Evolutionary conservation across 164 flowering plant species (phyloP).

Genomic region (Amborella trichopoda): DNA sequence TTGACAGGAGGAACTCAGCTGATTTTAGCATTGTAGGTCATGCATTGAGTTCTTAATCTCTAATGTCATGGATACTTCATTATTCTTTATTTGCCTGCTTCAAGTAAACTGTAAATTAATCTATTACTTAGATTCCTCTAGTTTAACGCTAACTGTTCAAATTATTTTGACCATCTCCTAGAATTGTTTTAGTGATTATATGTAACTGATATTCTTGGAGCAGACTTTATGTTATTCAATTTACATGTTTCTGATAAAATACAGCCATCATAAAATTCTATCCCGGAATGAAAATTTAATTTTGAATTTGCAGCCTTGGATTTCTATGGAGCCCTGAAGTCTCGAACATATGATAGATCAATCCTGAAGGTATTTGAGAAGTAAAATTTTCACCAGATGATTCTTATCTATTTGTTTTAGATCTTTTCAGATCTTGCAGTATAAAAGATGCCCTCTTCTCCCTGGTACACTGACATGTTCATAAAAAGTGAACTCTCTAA

Average conservation of each 20-base stretch:
- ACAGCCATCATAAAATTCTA: neutral
- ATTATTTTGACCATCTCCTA: neutral
- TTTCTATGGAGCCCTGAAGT: slow-evolving; percentile 91
- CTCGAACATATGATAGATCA: slow-evolving; percentile 78
- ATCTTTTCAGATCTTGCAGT: neutral
- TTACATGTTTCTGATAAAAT: neutral
- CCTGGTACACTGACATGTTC: neutral
- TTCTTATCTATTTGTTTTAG: neutral
- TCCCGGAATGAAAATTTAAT: neutral
- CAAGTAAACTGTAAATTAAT: too few species aligned
- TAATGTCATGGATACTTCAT: too few species aligned
- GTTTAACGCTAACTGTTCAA: neutral
- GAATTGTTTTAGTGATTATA: neutral
- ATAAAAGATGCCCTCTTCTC: neutral
- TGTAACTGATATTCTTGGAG: neutral
- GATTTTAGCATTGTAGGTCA: too few species aligned
- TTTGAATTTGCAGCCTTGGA: slow-evolving; percentile 60
- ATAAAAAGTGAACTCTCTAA: neutral
- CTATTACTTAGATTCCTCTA: neutral
- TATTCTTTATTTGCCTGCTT: too few species aligned
- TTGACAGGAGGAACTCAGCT: too few species aligned
- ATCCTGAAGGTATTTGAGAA: slow-evolving; percentile 46
- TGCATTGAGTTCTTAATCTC: too few species aligned
- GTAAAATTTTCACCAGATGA: neutral
- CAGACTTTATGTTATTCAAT: neutral